These are phyloP conservation scores for Zostera marina DNA, from an alignment of 116 monocot species.

Conservation along the genomic window DNA sequence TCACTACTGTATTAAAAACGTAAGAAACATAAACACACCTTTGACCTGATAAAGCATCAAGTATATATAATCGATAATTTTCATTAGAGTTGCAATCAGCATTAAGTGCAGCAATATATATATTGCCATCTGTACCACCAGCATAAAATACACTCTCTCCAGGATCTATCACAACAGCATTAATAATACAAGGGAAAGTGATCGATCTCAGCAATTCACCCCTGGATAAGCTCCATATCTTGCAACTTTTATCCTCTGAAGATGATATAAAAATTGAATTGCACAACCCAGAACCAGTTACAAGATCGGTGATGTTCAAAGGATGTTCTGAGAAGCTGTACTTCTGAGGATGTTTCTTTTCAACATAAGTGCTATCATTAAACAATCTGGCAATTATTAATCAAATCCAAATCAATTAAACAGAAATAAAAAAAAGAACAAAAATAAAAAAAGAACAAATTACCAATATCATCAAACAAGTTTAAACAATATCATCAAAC, in stretches of 20 bases:
- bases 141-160: constrained; percentile 70
- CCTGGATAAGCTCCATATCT: constrained; percentile 80
- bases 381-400: constrained; percentile 69
- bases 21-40: constrained; percentile 25
- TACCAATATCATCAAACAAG: constrained; percentile 2
- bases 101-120: constrained; percentile 71
- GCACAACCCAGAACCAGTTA: constrained; percentile 46
- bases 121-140: constrained; percentile 75
- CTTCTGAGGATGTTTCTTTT: constrained; percentile 14
- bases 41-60: constrained; percentile 41
- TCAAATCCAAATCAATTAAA: constrained; percentile 2
- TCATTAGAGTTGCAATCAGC: constrained; percentile 27
- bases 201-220: constrained; percentile 55
- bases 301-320: constrained; percentile 53
- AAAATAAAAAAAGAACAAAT: not conserved
- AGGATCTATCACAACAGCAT: constrained; percentile 67
- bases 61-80: constrained; percentile 32
- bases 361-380: constrained; percentile 32
- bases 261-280: constrained; percentile 14
- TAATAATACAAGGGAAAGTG: constrained; percentile 43
- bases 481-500: too few species aligned
- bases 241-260: constrained; percentile 4
- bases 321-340: constrained; percentile 61
- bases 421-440: not conserved
- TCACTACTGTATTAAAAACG: not conserved